Base-by-base conservation (phyloP, 495 filamentous ascomycete species). In the Cairneyella variabilis region DNA sequence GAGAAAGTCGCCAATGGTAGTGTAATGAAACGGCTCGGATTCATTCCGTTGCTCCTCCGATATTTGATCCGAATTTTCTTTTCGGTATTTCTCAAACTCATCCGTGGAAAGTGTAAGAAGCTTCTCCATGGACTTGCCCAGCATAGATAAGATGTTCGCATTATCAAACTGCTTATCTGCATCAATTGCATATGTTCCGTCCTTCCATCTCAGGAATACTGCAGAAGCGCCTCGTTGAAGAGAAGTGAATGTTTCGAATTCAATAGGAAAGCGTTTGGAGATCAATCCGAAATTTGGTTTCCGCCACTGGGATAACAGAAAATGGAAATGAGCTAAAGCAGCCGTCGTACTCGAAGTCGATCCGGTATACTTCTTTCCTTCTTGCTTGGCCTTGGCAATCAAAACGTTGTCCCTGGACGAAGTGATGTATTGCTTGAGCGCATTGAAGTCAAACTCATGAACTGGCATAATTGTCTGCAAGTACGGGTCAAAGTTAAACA, bases 321-420 rank as follows among this genome's bases (percentile, higher is more conserved):
- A 97, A 66, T 99, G 93, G 67, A 97, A 97, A 55, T 97, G 93
- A 3, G 83, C 76, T 34, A 99, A 76, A 40, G 84, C 82, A 2
- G 84, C 77, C 3, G 91, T 96, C 91, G 96, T 97, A 67, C 90
- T 96, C 1, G 93, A 97, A 4, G 93, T 96, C 20, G 93, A 97
- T 8, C 95, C 95, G 2, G 90, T 78, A 63, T 96, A 99, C 62
- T 89, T 95, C 62, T 86, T 91, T n/a, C 72, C 64, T 32, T 84
- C 64, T 21, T 81, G 64, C 43, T 71, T 71, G 1, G 91, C 88
- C n/a, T 89, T 76, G 4, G 69, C 49, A 7, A 80, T 74, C 21
- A 97, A 80, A 1, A 70, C 79, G 3, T 70, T 67, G 64, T 99
- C 93, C 61, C 83, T 81, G 2, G 95, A 97, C 1, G 92, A 95